Evolutionary conservation across 2,329 filamentous ascomycete species (phyloP).

Genomic region (Botryotinia convoluta): DNA sequence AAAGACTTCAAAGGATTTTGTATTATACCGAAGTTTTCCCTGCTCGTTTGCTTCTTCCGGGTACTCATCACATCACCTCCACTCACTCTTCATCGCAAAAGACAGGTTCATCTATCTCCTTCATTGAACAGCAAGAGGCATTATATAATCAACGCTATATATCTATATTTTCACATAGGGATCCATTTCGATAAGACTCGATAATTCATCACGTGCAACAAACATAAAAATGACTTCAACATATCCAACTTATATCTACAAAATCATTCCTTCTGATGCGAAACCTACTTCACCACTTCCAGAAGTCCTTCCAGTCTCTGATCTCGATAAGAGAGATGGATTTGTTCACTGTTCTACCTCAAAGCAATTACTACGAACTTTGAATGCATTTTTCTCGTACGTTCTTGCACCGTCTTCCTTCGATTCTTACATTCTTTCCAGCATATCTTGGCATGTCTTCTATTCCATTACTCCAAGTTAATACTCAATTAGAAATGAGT

Average conservation of each 20-base stretch:
- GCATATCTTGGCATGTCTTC: not conserved
- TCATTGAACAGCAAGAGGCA: not conserved
- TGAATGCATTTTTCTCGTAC: slow-evolving; percentile 32
- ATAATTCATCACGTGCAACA: not conserved
- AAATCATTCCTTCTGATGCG: slow-evolving; percentile 33
- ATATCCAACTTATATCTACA: slow-evolving; percentile 36
- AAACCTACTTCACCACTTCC: slow-evolving; percentile 32
- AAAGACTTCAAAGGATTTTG: not conserved
- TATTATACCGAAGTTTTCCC: not conserved
- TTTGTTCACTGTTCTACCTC: slow-evolving; percentile 35
- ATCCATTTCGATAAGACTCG: not conserved
- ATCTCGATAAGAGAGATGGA: slow-evolving; percentile 32
- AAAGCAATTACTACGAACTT: slow-evolving; percentile 31
- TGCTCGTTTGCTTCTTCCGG: not conserved
- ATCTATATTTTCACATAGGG: not conserved
- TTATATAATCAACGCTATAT: not conserved
- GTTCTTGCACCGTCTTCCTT: not conserved
- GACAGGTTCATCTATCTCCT: not conserved
- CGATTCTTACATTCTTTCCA: not conserved
- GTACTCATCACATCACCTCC: too few relatives aligned
- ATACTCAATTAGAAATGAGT: not conserved
- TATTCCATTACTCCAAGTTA: slow-evolving; percentile 21
- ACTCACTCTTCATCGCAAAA: too few relatives aligned
- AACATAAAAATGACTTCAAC: slow-evolving; percentile 24
- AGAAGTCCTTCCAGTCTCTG: slow-evolving; percentile 31